Conservation (phyloP, 768 basidiomycete genomes). For the Podaxis sp. region DNA sequence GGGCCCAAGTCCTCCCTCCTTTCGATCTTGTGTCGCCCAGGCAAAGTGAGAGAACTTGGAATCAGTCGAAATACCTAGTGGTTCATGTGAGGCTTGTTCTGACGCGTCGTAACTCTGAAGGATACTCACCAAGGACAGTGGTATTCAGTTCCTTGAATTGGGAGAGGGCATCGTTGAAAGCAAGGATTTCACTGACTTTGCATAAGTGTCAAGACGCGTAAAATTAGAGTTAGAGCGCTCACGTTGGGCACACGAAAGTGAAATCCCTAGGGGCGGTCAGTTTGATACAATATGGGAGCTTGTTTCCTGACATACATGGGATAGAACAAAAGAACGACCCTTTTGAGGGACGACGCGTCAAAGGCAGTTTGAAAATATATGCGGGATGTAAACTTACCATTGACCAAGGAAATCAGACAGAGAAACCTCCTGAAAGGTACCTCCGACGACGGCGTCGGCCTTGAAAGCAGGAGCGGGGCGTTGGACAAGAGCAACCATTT, state of each 20-base stretch:
- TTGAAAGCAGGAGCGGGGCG: constrained; percentile 82
- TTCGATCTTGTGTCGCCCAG: constrained; percentile 79
- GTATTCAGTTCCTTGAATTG: constrained; percentile 73
- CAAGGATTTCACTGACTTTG: constrained; percentile 68
- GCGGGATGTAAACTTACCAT: constrained; percentile 52
- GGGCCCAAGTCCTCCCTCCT: constrained; percentile 87
- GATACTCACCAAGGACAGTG: constrained; percentile 62
- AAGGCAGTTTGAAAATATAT: neutral
- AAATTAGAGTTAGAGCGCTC: constrained; percentile 13
- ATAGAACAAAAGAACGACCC: constrained; percentile 95
- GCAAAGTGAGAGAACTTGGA: constrained; percentile 86
- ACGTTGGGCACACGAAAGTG: constrained; percentile 90
- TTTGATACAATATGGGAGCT: neutral
- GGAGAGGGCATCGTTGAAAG: constrained; percentile 85
- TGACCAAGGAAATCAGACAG: constrained; percentile 70
- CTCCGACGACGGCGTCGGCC: constrained; percentile 69
- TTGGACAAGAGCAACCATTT: constrained; percentile 67
- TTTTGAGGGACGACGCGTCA: constrained; percentile 23
- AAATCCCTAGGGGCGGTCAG: constrained; percentile 53
- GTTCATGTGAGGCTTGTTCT: neutral
- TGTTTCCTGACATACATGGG: constrained; percentile 64
- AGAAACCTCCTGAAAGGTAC: constrained; percentile 75
- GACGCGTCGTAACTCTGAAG: neutral
- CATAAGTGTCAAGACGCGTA: neutral
- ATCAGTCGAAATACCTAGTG: constrained; percentile 79